phyloP scores from a whole-genome alignment of 2,329 filamentous ascomycete genomes.

The Pyrenochaeta sp. region DNA sequence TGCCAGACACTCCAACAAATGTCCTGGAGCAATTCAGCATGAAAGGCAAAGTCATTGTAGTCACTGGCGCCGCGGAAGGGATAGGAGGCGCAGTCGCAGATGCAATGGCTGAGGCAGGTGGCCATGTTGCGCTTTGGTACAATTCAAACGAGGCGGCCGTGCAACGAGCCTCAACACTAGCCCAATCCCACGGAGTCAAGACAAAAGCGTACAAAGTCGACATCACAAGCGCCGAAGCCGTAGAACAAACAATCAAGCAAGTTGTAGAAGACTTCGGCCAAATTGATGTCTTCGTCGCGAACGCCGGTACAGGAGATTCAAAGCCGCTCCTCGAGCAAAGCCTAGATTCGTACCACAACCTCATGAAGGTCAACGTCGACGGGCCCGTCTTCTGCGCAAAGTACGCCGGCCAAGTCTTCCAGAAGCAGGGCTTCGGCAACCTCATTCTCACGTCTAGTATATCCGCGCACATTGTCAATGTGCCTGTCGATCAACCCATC shows the following conservation, averaged over 20 bases:
- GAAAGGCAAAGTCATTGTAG: conserved; percentile 52
- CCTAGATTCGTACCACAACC: conserved; percentile 71
- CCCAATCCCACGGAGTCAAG: conserved; percentile 65
- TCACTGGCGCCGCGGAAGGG: conserved; percentile 61
- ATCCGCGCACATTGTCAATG: conserved; percentile 83
- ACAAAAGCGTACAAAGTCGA: conserved; percentile 71
- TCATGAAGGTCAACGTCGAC: conserved; percentile 75
- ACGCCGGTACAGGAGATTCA: conserved; percentile 67
- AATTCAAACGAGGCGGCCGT: conserved; percentile 61
- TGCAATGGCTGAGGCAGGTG: conserved; percentile 52
- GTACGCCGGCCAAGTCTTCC: conserved; percentile 53
- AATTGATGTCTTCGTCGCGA: conserved; percentile 71
- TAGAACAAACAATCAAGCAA: conserved; percentile 65
- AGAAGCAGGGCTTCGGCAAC: conserved; percentile 59
- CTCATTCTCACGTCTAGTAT: conserved; percentile 73
- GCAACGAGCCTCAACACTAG: conserved; percentile 67
- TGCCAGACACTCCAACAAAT: conserved; percentile 37
- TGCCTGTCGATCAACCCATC: conserved; percentile 68
- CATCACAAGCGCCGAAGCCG: conserved; percentile 59
- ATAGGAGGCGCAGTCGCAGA: conserved; percentile 59
- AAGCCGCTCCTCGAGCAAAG: conserved; percentile 65
- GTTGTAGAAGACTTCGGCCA: conserved; percentile 74
- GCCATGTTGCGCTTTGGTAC: conserved; percentile 58
- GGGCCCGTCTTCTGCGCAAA: conserved; percentile 56
- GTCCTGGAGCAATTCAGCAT: conserved; percentile 44